phyloP scores from a whole-genome alignment of 768 basidiomycete species.

The Pulveroboletus ravenelii region DNA sequence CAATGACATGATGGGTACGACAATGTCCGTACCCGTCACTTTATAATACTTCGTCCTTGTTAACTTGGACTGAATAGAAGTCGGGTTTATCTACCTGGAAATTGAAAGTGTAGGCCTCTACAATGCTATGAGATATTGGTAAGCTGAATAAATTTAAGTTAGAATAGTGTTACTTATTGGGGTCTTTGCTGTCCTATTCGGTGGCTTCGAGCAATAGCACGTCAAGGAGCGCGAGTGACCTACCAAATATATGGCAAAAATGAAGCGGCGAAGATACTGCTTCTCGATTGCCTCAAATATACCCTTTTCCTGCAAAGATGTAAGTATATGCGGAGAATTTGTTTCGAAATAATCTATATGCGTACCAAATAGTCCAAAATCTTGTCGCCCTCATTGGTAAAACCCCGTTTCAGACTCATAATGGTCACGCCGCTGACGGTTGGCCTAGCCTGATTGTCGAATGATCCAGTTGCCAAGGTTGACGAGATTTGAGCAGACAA shows the following conservation, averaged over 20 bases:
- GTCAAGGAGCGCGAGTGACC: conserved; percentile 16
- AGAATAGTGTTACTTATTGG: conserved; percentile 58
- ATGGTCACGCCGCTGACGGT: conserved; percentile 65
- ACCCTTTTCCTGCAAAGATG: conserved; percentile 61
- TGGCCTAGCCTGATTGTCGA: conserved; percentile 35
- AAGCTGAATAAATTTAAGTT: conserved; percentile 8
- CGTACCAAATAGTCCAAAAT: conserved; percentile 76
- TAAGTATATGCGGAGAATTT: conserved; percentile 5
- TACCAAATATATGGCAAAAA: conserved; percentile 82
- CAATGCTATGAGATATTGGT: conserved; percentile 47
- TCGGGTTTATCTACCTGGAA: conserved; percentile 49
- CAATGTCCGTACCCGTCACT: conserved; percentile 52
- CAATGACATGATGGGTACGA: conserved; percentile 71
- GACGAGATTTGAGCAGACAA: conserved; percentile 31
- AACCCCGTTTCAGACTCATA: conserved; percentile 69
- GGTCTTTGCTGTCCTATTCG: conserved; percentile 73
- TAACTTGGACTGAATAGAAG: neutral
- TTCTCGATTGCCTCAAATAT: conserved; percentile 85
- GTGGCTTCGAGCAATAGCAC: neutral
- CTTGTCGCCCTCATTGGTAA: conserved; percentile 78
- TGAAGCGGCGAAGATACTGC: conserved; percentile 79
- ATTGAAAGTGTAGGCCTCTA: conserved; percentile 87
- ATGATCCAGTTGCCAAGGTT: conserved; percentile 31
- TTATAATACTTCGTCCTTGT: conserved; percentile 54
- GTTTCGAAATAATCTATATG: conserved; percentile 17